A percentile compares a stretch with the other conserved stretches of the same genome.
Conservation (phyloP, 2,329 filamentous ascomycete genomes). For the Paramyrothecium sp. region DNA sequence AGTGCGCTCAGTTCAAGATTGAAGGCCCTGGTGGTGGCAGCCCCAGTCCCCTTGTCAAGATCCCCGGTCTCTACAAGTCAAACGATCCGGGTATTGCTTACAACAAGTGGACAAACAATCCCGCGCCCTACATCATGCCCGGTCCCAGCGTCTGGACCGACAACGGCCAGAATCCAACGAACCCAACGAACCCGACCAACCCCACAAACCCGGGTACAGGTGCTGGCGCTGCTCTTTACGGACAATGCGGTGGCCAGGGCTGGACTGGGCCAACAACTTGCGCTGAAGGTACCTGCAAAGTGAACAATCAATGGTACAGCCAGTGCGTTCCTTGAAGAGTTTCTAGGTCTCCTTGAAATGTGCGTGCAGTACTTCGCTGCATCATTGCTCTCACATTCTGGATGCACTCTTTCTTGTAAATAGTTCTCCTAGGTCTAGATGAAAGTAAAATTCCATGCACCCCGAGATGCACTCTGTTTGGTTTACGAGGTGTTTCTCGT, state of each 20-base stretch:
- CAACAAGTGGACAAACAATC: background rate
- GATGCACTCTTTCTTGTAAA: too few species aligned
- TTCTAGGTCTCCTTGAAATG: too few species aligned
- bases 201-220: background rate
- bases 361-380: too few species aligned
- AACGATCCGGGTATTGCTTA: background rate
- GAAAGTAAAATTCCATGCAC: too few species aligned
- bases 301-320: conserved; percentile 15
- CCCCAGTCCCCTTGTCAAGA: conserved; percentile 29
- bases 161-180: background rate
- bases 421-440: too few species aligned
- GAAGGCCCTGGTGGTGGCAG: conserved; percentile 28
- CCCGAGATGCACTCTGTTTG: too few species aligned
- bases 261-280: conserved; percentile 16
- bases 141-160: background rate
- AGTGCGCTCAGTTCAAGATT: conserved; percentile 39
- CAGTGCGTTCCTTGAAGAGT: conserved; percentile 6
- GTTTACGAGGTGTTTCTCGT: too few species aligned
- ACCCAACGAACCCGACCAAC: background rate
- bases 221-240: background rate
- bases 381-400: too few species aligned
- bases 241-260: conserved; percentile 12
- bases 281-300: conserved; percentile 13
- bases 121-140: background rate
- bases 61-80: conserved; percentile 33